phyloP scores from a whole-genome alignment of 75 land plant genomes.

The Larix kaempferi region DNA sequence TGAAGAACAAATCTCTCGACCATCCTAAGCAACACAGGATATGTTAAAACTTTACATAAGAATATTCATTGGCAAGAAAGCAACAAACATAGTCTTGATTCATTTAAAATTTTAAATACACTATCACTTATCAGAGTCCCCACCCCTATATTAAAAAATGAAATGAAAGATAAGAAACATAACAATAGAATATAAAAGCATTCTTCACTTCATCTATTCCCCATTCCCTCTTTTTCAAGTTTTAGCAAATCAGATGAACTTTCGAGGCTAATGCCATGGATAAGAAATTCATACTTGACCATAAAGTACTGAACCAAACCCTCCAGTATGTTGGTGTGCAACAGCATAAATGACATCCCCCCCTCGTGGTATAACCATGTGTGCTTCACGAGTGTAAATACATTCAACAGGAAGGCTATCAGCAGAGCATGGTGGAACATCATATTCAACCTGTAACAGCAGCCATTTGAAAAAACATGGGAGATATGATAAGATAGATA shows the following conservation, averaged over 20 bases:
- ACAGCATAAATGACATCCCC: constrained; percentile 81
- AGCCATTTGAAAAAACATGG: not conserved
- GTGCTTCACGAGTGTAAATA: constrained; percentile 32
- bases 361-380: constrained; percentile 45
- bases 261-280: constrained; percentile 1
- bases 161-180: constrained; percentile 5
- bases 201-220: too few relatives aligned
- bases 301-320: constrained; percentile 57
- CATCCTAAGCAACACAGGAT: constrained; percentile 41
- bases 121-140: not conserved
- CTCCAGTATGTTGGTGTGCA: constrained; percentile 82
- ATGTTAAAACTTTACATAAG: not conserved
- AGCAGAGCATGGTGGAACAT: constrained; percentile 38
- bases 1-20: constrained; percentile 68
- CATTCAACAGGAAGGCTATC: constrained; percentile 30
- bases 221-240: too few relatives aligned
- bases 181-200: not conserved
- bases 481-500: too few relatives aligned
- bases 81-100: not conserved
- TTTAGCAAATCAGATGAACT: not conserved
- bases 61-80: not conserved
- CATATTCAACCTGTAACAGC: constrained; percentile 57
- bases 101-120: constrained; percentile 14
- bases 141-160: not conserved
- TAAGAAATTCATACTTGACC: constrained; percentile 49